phyloP scores from a whole-genome alignment of 129 eudicot species.

The Apium graveolens region DNA sequence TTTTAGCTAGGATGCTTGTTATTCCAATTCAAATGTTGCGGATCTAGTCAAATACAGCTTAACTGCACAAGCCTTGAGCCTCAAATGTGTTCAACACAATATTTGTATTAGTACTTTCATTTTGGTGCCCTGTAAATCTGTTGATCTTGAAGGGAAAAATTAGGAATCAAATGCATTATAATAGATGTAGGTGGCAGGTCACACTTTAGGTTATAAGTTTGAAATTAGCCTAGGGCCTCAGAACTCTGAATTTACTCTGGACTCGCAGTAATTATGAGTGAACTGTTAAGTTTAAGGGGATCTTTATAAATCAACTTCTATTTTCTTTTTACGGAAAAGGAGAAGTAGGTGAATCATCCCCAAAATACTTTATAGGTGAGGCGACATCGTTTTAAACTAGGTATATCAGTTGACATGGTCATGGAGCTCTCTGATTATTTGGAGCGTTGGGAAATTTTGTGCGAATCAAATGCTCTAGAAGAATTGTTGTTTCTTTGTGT shows the following conservation, averaged over 20 bases:
- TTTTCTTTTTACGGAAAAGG: neutral
- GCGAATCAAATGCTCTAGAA: neutral
- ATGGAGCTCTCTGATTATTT: neutral
- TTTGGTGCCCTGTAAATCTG: neutral
- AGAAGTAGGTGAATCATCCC: neutral
- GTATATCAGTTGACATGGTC: neutral
- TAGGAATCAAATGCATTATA: neutral
- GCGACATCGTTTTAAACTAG: neutral
- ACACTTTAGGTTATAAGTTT: neutral
- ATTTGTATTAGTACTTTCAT: neutral
- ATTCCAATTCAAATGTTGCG: neutral
- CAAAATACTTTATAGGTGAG: neutral
- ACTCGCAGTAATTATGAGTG: neutral
- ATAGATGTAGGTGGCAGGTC: neutral
- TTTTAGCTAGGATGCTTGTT: neutral
- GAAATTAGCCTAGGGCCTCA: neutral
- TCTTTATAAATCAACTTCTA: neutral
- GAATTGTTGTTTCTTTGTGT: neutral
- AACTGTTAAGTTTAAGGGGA: no score
- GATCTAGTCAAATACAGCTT: neutral
- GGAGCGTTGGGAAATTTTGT: neutral
- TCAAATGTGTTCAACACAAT: neutral
- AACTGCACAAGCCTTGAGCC: neutral
- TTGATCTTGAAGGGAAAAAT: neutral
- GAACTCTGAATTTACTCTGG: neutral